Evolutionary conservation across 495 filamentous ascomycete genomes (phyloP).

Genomic region (Podospora tetraspora): DNA sequence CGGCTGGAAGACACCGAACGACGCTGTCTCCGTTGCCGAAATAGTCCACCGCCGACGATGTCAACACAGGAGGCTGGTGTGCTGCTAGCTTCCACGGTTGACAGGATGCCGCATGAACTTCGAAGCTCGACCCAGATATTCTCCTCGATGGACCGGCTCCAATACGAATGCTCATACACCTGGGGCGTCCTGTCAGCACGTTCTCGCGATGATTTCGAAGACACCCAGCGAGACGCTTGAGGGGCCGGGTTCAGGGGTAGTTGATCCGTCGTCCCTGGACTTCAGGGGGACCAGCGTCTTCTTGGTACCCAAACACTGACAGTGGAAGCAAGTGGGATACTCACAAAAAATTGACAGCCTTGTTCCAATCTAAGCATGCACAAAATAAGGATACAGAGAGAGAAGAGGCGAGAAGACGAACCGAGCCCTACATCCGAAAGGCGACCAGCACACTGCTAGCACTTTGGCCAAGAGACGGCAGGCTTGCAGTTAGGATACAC

Average conservation of each 20-base stretch:
- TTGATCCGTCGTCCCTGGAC: background rate
- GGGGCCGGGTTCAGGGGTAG: background rate
- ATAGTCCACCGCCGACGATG: background rate
- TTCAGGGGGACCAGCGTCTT: background rate
- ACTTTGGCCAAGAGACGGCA: background rate
- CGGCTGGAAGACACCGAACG: background rate
- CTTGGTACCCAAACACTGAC: background rate
- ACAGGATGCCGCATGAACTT: background rate
- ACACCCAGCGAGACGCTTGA: background rate
- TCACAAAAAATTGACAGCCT: background rate
- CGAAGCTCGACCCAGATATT: background rate
- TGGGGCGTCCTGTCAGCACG: background rate
- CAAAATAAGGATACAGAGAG: conserved; percentile 5
- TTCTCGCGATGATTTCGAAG: background rate
- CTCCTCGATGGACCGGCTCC: background rate
- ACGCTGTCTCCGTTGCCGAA: background rate
- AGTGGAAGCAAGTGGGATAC: background rate
- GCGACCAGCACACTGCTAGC: background rate
- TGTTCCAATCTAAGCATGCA: background rate
- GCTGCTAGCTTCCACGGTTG: background rate
- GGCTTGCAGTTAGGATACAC: background rate
- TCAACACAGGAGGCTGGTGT: background rate
- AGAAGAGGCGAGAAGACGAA: conserved; percentile 1
- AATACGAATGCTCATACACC: background rate
- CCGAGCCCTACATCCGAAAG: conserved; percentile 6